Conservation (phyloP, 2,329 filamentous ascomycete genomes). For the Aspergillus fischeri region DNA sequence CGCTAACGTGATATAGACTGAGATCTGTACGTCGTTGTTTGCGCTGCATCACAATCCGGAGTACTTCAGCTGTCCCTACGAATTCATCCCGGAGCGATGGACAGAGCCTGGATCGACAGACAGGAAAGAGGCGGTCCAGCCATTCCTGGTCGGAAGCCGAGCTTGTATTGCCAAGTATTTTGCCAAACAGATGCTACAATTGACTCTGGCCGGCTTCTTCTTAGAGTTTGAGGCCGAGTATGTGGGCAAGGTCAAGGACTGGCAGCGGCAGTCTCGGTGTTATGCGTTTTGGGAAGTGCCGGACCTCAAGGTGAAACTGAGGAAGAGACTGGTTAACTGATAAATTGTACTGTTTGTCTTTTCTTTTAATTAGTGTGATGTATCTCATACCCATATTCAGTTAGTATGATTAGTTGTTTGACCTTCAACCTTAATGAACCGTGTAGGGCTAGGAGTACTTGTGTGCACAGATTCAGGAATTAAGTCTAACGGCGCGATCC, state of each 20-base stretch:
- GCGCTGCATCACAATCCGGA: constrained; percentile 28
- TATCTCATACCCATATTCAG: no score
- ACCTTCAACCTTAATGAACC: no score
- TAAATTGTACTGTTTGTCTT: background rate
- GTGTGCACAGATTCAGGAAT: no score
- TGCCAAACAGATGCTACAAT: constrained; percentile 23
- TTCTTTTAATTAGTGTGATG: no score
- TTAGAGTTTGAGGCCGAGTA: constrained; percentile 22
- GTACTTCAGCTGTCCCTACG: constrained; percentile 26
- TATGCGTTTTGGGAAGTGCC: constrained; percentile 27
- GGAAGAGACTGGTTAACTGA: background rate
- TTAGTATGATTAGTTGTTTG: background rate
- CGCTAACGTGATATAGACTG: constrained; percentile 5
- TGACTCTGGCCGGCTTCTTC: constrained; percentile 21
- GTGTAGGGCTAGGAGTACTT: no score
- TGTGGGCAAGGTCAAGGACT: constrained; percentile 18
- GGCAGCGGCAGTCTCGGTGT: constrained; percentile 20
- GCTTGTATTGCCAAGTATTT: constrained; percentile 26
- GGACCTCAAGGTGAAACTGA: constrained; percentile 17
- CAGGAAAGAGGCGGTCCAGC: constrained; percentile 21
- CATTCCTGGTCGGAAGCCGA: constrained; percentile 23
- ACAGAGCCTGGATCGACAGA: constrained; percentile 19
- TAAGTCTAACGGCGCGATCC: no score
- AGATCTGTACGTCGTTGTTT: constrained; percentile 28
- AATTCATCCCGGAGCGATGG: constrained; percentile 33